These are phyloP conservation scores for Schizophyllum commune DNA, from an alignment of 1,284 basidiomycete species.

Conservation along the genomic window DNA sequence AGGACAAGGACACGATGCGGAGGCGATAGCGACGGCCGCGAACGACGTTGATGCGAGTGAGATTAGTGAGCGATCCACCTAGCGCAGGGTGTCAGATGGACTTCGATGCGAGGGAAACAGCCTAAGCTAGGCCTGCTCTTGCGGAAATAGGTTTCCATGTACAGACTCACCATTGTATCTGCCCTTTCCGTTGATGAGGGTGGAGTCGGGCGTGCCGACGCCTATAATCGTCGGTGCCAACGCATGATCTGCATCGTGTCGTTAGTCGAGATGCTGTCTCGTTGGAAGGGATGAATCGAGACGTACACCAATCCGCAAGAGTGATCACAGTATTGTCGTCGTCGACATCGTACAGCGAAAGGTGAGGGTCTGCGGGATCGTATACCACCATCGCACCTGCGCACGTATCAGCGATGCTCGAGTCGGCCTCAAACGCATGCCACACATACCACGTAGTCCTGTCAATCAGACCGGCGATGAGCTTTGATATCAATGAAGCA, in stretches of 20 bases:
- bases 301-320: slow-evolving; percentile 24
- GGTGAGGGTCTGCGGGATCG: slow-evolving; percentile 10
- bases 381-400: slow-evolving; percentile 6
- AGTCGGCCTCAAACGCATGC: background rate
- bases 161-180: background rate
- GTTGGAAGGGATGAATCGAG: too few relatives aligned
- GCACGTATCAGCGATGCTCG: background rate
- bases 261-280: too few relatives aligned
- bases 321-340: slow-evolving; percentile 19
- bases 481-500: background rate
- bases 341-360: slow-evolving; percentile 11
- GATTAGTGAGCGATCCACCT: background rate
- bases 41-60: background rate
- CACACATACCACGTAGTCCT: background rate
- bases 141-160: slow-evolving; percentile 9
- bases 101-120: background rate
- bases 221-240: background rate
- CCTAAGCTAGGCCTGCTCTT: background rate
- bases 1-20: slow-evolving; percentile 27
- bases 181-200: slow-evolving; percentile 18
- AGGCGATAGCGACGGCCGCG: slow-evolving; percentile 25
- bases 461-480: background rate
- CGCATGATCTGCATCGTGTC: background rate
- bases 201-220: slow-evolving; percentile 10
- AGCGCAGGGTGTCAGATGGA: background rate